Base-by-base conservation (phyloP, 2,329 filamentous ascomycete species). In the Boeremia exigua region DNA sequence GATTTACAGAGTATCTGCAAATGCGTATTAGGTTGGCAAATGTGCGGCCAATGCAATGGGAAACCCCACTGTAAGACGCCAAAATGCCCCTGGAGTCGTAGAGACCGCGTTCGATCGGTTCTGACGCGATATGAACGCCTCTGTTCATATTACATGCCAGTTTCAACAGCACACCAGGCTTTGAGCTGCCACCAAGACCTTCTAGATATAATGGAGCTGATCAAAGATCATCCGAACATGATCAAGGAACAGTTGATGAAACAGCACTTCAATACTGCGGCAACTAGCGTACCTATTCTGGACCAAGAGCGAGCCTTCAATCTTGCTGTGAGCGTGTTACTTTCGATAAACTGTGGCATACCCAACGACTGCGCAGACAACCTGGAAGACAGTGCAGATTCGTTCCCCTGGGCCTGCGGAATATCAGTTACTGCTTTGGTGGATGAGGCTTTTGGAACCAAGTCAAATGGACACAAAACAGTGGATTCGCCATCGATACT, bases 301-400 rank as follows among this genome's bases (percentile, higher is more conserved):
- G 40, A 49, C 27, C 38, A 34, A 25, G 47, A 37, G 9, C 28
- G 36, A 25, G 25, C 34, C 37, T 48, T 47, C 27, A 49, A 39
- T n/a, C 33, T 50, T 8, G 36, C 19, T 28, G 45, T 29, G 29
- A 52, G 40, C 48, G 25, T 52, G 11, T 27, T 46, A 15, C 30
- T 45, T 2, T 32, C 42, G 12, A n/a, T 52, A 33, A 43, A 52
- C 19, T 37, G 43, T 12, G 42, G 42, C 3, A 12, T 52, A 12
- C 15, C 33, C 10, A 15, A 28, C 2, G 38, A 29, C 15, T 28
- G 25, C 12, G 38, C 38, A n/a, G 25, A 40, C 9, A 14, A 40
- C 4, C 10, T 40, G 4, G 38, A 40, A 27, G 38, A 40, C n/a
- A 33, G 30, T 40, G 38, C 25, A 4, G 11, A n/a, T 40, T 28